Evolutionary conservation across 345 rosid genomes (phyloP).

Genomic region (Anastatica hierochuntica): DNA sequence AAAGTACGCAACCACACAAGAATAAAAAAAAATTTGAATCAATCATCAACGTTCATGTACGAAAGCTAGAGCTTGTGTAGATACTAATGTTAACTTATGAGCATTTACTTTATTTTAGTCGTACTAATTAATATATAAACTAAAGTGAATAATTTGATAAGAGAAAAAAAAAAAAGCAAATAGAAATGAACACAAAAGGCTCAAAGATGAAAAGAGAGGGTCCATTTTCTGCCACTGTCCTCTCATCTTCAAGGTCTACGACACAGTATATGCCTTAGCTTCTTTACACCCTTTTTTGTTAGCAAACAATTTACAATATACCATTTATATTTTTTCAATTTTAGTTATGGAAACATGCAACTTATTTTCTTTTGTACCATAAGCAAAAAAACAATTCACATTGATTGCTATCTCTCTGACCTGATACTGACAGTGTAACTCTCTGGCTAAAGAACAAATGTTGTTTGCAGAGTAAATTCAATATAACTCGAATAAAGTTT

Average conservation of each 20-base stretch:
- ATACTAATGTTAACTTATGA: constrained; percentile 2
- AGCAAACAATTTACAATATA: constrained; percentile 1
- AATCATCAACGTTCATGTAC: constrained; percentile 6
- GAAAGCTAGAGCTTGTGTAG: constrained; percentile 14
- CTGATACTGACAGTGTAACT: constrained; percentile 27
- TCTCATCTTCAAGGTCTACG: constrained; percentile 26
- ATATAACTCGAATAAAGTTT: background rate
- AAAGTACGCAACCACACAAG: background rate
- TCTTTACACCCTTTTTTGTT: constrained; percentile 10
- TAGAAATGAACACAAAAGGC: background rate
- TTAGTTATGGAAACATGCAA: too few species aligned
- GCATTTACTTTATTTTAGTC: constrained; percentile 1
- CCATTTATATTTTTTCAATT: too few species aligned
- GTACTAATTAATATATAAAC: constrained; percentile 17
- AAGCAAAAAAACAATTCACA: constrained; percentile 8
- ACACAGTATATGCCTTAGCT: constrained; percentile 22
- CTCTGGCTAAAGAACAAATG: constrained; percentile 29
- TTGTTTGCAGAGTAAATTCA: constrained; percentile 4
- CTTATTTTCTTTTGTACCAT: background rate
- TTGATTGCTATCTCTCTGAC: constrained; percentile 22
- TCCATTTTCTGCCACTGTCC: constrained; percentile 26
- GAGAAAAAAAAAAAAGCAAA: background rate
- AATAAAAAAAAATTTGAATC: background rate
- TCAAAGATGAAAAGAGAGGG: constrained; percentile 18
- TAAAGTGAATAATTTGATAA: constrained; percentile 11